phyloP scores from a whole-genome alignment of 768 basidiomycete genomes.

The Trametes meyenii region DNA sequence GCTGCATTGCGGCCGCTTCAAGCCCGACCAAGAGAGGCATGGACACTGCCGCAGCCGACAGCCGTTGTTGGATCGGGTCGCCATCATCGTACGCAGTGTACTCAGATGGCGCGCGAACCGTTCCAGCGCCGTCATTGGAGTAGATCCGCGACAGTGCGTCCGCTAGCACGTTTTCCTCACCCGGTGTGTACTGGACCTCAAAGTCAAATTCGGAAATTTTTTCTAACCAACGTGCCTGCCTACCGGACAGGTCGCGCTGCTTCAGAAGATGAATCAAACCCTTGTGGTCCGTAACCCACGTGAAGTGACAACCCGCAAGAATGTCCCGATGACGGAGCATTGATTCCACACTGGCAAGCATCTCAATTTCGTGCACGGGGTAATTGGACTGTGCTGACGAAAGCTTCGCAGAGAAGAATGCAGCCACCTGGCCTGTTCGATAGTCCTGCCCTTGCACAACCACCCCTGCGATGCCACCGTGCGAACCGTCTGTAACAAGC shows the following conservation, averaged over 20 bases:
- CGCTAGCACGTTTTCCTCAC: constrained; percentile 29
- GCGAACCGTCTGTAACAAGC: constrained; percentile 28
- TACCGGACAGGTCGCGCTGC: constrained; percentile 27
- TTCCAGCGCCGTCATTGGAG: constrained; percentile 19
- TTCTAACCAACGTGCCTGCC: constrained; percentile 16
- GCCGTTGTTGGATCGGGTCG: neutral
- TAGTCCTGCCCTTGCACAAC: constrained; percentile 27
- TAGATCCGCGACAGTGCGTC: constrained; percentile 27
- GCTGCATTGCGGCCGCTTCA: constrained; percentile 8
- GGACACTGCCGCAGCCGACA: constrained; percentile 11
- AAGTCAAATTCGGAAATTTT: constrained; percentile 34
- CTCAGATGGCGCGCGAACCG: constrained; percentile 19
- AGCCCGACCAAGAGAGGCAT: constrained; percentile 18
- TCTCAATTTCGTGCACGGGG: constrained; percentile 41
- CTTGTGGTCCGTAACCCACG: constrained; percentile 32
- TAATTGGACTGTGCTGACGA: constrained; percentile 34
- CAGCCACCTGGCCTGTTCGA: constrained; percentile 18
- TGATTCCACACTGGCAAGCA: constrained; percentile 40
- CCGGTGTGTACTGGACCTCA: constrained; percentile 32
- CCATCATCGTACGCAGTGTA: constrained; percentile 1
- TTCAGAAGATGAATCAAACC: constrained; percentile 24
- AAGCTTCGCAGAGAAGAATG: constrained; percentile 34
- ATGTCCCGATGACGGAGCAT: constrained; percentile 36
- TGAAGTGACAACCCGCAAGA: constrained; percentile 29
- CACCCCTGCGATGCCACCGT: constrained; percentile 20